Evolutionary conservation across 129 eudicot species (phyloP).

Genomic region (Flaveria linearis): DNA sequence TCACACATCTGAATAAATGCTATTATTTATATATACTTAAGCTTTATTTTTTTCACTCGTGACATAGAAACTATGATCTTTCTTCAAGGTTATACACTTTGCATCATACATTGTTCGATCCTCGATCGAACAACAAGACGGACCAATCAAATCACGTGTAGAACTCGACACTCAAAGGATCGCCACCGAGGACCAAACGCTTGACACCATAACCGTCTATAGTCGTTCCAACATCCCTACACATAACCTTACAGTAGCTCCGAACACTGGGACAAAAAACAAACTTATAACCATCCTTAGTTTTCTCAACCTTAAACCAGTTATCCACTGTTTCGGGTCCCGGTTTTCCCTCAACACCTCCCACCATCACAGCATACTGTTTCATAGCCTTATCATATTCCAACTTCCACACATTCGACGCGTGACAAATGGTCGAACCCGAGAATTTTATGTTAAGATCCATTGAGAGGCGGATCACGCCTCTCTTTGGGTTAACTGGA

Average conservation of each 20-base stretch:
- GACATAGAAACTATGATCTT: too few species aligned
- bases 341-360: conserved; percentile 45
- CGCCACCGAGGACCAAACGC: conserved; percentile 30
- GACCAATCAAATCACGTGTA: background rate
- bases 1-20: too few species aligned
- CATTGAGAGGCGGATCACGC: conserved; percentile 35
- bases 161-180: conserved; percentile 34
- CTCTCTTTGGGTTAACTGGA: conserved; percentile 33
- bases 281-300: conserved; percentile 34
- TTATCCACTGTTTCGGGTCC: conserved; percentile 27
- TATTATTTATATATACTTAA: too few species aligned
- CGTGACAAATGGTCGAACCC: conserved; percentile 18
- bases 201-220: conserved; percentile 4
- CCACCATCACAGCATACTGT: conserved; percentile 31
- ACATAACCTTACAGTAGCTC: conserved; percentile 33
- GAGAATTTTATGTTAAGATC: conserved; percentile 38
- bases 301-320: conserved; percentile 47
- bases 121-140: background rate
- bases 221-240: conserved; percentile 35
- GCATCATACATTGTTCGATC: background rate
- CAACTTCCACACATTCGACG: conserved; percentile 40
- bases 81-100: too few species aligned
- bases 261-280: conserved; percentile 41
- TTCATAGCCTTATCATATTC: conserved; percentile 1
- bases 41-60: too few species aligned